Conservation (phyloP, 345 rosid genomes). For the Cardamine resedifolia region DNA sequence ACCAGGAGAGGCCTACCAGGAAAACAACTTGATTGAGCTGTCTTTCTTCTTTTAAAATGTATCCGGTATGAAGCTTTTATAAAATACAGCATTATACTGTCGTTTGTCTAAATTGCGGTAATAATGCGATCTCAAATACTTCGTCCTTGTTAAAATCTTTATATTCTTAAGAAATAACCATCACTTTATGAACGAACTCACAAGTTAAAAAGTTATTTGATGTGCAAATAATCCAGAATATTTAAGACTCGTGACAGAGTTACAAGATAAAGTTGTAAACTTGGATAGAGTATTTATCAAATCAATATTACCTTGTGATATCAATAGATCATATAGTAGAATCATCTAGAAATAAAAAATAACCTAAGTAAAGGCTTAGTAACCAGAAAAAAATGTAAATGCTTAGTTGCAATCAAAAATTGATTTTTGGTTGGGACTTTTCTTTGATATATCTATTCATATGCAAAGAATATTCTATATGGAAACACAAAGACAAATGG, state of each 20-base stretch:
- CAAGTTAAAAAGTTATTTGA: not conserved
- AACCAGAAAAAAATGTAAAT: not conserved
- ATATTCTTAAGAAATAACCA: not conserved
- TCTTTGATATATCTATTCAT: not conserved
- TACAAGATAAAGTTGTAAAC: not conserved
- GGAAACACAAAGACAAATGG: not conserved
- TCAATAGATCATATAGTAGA: not conserved
- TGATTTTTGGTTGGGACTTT: not conserved
- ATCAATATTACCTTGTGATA: not conserved
- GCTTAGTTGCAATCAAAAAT: not conserved
- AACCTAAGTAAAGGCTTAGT: not conserved
- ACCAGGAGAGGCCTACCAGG: conserved; percentile 30
- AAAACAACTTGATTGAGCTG: conserved; percentile 38
- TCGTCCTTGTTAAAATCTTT: not conserved
- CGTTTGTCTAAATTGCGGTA: not conserved
- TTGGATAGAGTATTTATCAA: not conserved
- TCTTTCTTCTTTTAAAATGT: conserved; percentile 6
- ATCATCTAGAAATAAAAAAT: not conserved
- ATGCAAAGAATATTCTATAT: not conserved
- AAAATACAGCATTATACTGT: not conserved
- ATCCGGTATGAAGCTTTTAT: not conserved
- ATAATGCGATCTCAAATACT: not conserved
- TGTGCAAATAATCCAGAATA: not conserved
- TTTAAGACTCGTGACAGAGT: not conserved
- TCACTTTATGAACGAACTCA: not conserved